Evolutionary conservation across 257 asterid genomes (phyloP).

Genomic region (Solanum chiquidenum): DNA sequence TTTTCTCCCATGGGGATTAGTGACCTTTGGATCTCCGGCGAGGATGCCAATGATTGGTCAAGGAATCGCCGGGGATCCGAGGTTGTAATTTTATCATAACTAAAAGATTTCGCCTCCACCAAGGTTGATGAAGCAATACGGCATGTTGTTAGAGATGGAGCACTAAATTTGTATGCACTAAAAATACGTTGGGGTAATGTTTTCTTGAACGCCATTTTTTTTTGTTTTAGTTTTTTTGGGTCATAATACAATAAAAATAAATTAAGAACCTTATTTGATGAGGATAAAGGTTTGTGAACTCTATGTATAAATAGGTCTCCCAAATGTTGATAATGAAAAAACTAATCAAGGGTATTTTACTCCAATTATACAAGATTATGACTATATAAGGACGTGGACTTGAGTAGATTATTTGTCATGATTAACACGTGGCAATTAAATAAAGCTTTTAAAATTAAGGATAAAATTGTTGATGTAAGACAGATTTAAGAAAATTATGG

Average conservation of each 20-base stretch:
- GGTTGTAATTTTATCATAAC: neutral
- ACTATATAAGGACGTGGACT: neutral
- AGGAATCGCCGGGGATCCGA: neutral
- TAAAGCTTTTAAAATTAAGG: neutral
- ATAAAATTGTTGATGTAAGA: neutral
- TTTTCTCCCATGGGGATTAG: neutral
- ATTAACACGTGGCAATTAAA: neutral
- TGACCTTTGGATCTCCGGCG: neutral
- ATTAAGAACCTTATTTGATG: neutral
- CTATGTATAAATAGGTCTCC: neutral
- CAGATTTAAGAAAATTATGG: neutral
- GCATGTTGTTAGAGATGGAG: neutral
- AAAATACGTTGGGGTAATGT: neutral
- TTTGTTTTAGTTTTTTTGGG: neutral
- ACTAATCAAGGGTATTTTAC: neutral
- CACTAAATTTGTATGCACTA: neutral
- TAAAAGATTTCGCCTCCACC: neutral
- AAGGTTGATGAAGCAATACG: neutral
- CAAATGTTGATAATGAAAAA: neutral
- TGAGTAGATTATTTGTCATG: neutral
- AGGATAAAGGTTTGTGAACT: neutral
- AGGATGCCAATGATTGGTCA: neutral
- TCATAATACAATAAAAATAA: neutral
- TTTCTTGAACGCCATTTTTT: neutral
- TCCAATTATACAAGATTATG: neutral